Evolutionary conservation across 83 land plant genomes (phyloP).

Genomic region (Diphasiastrum complanatum): DNA sequence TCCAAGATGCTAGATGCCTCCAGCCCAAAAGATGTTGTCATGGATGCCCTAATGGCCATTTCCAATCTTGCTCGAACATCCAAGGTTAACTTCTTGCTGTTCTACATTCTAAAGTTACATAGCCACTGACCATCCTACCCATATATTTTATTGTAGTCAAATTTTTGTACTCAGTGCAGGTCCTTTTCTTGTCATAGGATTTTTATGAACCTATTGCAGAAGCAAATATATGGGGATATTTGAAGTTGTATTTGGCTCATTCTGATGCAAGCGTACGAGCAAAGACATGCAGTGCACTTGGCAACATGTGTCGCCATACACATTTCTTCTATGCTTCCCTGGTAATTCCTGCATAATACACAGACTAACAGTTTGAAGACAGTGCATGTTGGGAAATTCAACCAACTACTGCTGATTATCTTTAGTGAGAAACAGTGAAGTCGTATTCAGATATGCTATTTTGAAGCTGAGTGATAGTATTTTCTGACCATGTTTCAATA

Average conservation of each 20-base stretch:
- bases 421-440: background rate
- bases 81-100: slow-evolving; percentile 39
- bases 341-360: slow-evolving; percentile 31
- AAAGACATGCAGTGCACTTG: slow-evolving; percentile 90
- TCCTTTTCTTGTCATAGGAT: slow-evolving; percentile 30
- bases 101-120: background rate
- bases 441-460: background rate
- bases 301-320: slow-evolving; percentile 96
- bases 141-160: background rate
- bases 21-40: slow-evolving; percentile 56
- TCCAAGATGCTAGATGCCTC: slow-evolving; percentile 47
- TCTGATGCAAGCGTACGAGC: slow-evolving; percentile 81
- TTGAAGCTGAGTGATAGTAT: background rate
- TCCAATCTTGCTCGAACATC: slow-evolving; percentile 93
- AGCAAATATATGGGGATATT: slow-evolving; percentile 48
- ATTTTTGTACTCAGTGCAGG: background rate
- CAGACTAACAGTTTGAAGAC: too few species aligned
- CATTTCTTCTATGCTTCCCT: slow-evolving; percentile 56
- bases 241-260: slow-evolving; percentile 55
- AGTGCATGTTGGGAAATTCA: too few species aligned
- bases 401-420: background rate
- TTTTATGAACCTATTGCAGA: slow-evolving; percentile 71
- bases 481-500: background rate
- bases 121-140: background rate
- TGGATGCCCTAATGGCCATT: slow-evolving; percentile 71